A percentile compares a stretch with the other conserved stretches of the same genome.
These are phyloP conservation scores for Emmonsiellopsis sp. DNA, from an alignment of 2,329 filamentous ascomycete species.

Conservation along the genomic window DNA sequence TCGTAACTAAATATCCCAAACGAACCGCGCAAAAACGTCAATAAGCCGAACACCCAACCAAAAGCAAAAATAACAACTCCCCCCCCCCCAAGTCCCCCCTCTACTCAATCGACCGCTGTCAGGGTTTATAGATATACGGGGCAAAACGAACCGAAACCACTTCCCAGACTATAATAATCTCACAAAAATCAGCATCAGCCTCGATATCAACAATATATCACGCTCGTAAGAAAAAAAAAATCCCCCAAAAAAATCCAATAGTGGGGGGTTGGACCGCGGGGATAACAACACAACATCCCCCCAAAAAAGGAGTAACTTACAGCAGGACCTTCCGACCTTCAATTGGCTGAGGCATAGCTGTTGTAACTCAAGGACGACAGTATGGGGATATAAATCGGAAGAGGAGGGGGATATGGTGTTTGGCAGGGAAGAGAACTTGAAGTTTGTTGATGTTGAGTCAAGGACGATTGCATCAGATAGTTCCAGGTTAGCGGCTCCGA, in stretches of 20 bases:
- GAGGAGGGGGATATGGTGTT: too few species aligned
- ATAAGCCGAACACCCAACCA: too few species aligned
- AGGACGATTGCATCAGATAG: too few species aligned
- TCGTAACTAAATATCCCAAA: constrained; percentile 39
- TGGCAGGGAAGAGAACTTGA: too few species aligned
- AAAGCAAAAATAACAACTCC: too few species aligned
- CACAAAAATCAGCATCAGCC: neutral
- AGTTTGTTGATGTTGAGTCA: too few species aligned
- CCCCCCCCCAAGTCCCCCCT: too few species aligned
- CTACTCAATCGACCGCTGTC: too few species aligned
- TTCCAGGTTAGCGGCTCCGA: too few species aligned
- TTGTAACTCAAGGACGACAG: neutral
- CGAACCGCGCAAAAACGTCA: too few species aligned
- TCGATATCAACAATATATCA: neutral
- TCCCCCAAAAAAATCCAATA: neutral
- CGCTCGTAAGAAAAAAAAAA: neutral
- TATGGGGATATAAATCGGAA: neutral
- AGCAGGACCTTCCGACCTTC: constrained; percentile 14
- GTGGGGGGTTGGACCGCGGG: neutral
- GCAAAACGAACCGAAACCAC: constrained; percentile 12
- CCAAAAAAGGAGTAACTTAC: constrained; percentile 5
- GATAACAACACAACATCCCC: neutral
- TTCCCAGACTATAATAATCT: constrained; percentile 11
- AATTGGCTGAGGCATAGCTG: constrained; percentile 1
- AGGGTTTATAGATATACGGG: neutral